Percentiles rank a stretch among this genome's conserved stretches.
phyloP scores from a whole-genome alignment of 139 green algal species.

The Chlamydomonas eustigma region DNA sequence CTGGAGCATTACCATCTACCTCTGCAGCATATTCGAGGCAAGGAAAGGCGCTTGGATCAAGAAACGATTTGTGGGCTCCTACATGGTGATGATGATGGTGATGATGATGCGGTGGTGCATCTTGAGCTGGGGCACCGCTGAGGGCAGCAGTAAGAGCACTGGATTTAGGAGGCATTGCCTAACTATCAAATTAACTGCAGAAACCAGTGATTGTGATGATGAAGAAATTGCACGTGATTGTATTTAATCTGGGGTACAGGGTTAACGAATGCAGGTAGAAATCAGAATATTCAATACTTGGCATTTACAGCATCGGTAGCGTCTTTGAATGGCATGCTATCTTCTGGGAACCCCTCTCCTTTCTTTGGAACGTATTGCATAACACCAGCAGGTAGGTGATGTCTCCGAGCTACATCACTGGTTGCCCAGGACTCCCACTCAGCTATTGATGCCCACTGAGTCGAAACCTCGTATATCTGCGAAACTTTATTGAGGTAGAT shows the following conservation, averaged over 20 bases:
- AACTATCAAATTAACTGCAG: too few species aligned
- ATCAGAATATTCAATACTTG: conserved; percentile 28
- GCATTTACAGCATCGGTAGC: conserved; percentile 18
- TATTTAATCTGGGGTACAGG: too few species aligned
- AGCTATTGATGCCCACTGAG: conserved; percentile 25
- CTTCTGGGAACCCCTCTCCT: conserved; percentile 43
- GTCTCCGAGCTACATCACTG: conserved; percentile 11
- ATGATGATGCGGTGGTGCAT: not conserved
- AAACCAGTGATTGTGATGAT: too few species aligned
- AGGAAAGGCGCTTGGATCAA: conserved; percentile 28
- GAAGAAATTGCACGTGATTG: too few species aligned
- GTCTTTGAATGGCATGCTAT: conserved; percentile 45
- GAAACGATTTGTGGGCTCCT: conserved; percentile 17
- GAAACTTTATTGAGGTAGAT: too few species aligned
- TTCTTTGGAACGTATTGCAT: conserved; percentile 38
- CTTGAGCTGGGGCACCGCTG: not conserved
- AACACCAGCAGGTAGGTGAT: conserved; percentile 33
- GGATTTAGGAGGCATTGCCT: conserved; percentile 8
- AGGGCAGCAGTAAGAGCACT: not conserved
- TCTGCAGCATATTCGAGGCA: conserved; percentile 33
- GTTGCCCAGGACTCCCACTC: conserved; percentile 32
- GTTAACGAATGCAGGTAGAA: too few species aligned
- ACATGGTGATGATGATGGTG: too few species aligned
- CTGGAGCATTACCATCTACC: conserved; percentile 9
- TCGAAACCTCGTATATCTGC: conserved; percentile 9